Conservation (phyloP, 306 rosid genomes). For the Pyrus pyrifolia region DNA sequence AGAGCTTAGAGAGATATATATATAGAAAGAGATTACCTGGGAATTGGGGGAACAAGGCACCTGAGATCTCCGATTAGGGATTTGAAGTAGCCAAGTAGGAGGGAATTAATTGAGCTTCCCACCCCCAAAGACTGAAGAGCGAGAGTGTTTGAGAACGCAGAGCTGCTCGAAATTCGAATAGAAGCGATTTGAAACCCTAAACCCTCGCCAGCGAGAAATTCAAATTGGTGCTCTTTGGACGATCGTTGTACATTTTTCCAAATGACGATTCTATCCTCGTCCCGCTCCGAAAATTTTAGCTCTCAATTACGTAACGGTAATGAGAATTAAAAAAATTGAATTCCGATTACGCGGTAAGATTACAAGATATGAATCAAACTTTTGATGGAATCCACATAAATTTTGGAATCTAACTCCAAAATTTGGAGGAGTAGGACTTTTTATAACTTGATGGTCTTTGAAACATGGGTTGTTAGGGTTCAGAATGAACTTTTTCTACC, state of each 20-base stretch:
- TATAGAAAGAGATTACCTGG: constrained; percentile 26
- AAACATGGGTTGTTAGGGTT: no score
- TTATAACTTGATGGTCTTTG: no score
- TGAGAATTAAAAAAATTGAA: no score
- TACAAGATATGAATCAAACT: no score
- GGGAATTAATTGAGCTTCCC: neutral
- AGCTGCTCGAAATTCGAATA: neutral
- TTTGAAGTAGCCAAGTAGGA: constrained; percentile 7
- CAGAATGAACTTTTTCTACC: no score
- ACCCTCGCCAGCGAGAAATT: neutral
- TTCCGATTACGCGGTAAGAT: no score
- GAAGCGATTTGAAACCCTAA: constrained; percentile 31
- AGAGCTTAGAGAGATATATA: neutral
- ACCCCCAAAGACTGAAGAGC: neutral
- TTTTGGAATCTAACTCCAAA: no score
- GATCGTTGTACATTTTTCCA: neutral
- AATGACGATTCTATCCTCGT: constrained; percentile 6
- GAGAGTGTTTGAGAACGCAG: neutral
- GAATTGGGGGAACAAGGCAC: neutral
- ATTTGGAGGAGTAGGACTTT: no score
- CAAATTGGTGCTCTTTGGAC: neutral
- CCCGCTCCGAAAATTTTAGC: neutral
- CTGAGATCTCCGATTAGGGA: neutral
- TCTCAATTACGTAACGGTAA: neutral
- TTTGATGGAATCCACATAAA: no score